phyloP scores from a whole-genome alignment of 2,329 filamentous ascomycete species.

The Lachnellula occidentalis region DNA sequence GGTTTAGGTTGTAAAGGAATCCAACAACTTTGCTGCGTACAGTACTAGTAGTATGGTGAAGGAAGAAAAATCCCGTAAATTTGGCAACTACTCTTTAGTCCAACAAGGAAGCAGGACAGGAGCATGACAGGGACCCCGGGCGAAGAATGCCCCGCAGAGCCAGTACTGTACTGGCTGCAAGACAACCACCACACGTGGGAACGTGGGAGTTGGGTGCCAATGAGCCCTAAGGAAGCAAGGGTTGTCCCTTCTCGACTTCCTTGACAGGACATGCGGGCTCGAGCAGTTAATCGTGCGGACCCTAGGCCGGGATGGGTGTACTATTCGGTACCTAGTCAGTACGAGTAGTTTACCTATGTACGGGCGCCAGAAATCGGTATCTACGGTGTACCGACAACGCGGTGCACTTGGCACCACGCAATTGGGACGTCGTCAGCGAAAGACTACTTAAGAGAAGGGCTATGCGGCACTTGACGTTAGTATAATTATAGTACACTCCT shows the following conservation, averaged over 20 bases:
- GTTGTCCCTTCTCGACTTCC: neutral
- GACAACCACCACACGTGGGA: neutral
- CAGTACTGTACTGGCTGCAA: neutral
- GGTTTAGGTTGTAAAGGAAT: constrained; percentile 6
- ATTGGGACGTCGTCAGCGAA: no score
- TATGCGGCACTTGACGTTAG: no score
- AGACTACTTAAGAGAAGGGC: no score
- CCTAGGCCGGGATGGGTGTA: neutral
- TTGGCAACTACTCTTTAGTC: no score
- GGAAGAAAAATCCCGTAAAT: neutral
- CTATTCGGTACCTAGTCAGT: no score
- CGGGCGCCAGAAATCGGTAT: no score
- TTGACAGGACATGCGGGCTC: neutral
- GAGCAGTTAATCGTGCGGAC: neutral
- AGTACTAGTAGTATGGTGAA: neutral
- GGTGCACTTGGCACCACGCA: no score
- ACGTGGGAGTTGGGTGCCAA: neutral
- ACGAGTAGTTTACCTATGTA: no score
- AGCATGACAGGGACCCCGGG: neutral
- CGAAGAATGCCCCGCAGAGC: neutral
- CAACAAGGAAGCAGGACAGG: neutral
- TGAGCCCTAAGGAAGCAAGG: neutral
- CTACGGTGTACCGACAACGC: no score
- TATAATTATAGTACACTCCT: no score
- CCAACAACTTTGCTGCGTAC: no score